Conservation (phyloP, 108 stramenopile species). For the Pseudonitzschia multiseries region DNA sequence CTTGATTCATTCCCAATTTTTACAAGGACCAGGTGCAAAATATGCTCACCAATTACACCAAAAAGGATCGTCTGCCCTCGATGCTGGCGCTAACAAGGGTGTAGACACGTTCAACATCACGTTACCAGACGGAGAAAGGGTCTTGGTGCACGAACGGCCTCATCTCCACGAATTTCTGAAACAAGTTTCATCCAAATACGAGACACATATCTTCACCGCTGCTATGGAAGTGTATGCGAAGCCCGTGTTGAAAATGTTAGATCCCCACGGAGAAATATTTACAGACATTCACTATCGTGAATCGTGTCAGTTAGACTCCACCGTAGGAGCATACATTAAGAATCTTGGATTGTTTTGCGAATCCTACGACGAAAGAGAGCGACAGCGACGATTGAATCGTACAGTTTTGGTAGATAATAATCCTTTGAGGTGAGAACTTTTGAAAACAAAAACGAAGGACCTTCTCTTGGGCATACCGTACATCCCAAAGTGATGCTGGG, state of each 20-base stretch:
- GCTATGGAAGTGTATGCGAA: slow-evolving; percentile 96
- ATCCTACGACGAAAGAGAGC: neutral
- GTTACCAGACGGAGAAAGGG: slow-evolving; percentile 79
- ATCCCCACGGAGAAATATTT: slow-evolving; percentile 85
- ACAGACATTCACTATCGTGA: slow-evolving; percentile 87
- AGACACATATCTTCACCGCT: slow-evolving; percentile 97
- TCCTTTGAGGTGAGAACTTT: slow-evolving; percentile 65
- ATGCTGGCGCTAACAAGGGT: neutral
- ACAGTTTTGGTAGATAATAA: slow-evolving; percentile 98
- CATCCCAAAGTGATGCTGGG: no score
- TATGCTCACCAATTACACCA: slow-evolving; percentile 45
- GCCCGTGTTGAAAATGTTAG: slow-evolving; percentile 89
- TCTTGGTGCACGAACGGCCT: slow-evolving; percentile 94
- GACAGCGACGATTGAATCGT: slow-evolving; percentile 39
- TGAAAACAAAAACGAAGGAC: neutral
- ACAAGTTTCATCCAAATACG: slow-evolving; percentile 72
- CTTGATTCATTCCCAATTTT: slow-evolving; percentile 95
- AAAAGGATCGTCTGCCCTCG: slow-evolving; percentile 4
- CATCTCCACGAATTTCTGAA: slow-evolving; percentile 88
- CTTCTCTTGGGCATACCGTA: neutral
- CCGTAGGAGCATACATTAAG: slow-evolving; percentile 84
- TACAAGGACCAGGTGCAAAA: slow-evolving; percentile 45
- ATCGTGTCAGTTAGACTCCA: slow-evolving; percentile 74
- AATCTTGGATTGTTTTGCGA: slow-evolving; percentile 38
- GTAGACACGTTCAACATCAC: slow-evolving; percentile 70